Conservation (phyloP, 108 stramenopile genomes). For the Licmophora abbreviata region DNA sequence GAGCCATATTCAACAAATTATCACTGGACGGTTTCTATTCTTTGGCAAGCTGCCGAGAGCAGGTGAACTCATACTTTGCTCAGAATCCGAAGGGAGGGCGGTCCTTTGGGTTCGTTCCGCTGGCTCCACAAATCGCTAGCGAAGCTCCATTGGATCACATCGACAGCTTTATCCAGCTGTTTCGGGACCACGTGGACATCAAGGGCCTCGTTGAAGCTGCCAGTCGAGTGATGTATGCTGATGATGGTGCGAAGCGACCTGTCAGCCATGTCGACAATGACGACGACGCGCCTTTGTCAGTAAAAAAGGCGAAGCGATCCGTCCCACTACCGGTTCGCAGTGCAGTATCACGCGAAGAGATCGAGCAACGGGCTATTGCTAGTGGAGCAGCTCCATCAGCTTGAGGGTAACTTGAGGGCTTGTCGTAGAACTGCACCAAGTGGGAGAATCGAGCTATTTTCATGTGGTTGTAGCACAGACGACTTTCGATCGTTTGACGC, state of each 20-base stretch:
- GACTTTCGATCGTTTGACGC: too few relatives aligned
- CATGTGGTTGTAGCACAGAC: too few relatives aligned
- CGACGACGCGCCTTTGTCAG: not conserved
- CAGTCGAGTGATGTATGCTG: conserved; percentile 11
- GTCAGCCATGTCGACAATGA: not conserved
- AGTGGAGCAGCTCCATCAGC: conserved; percentile 37
- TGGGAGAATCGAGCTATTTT: too few relatives aligned
- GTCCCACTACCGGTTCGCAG: not conserved
- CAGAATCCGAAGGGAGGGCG: conserved; percentile 29
- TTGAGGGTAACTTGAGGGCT: conserved; percentile 7
- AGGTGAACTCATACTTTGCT: conserved; percentile 67
- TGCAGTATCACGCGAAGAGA: conserved; percentile 13
- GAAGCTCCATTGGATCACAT: conserved; percentile 15
- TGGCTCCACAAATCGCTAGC: conserved; percentile 32
- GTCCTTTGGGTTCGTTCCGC: conserved; percentile 78
- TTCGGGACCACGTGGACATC: conserved; percentile 52
- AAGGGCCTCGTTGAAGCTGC: conserved; percentile 37
- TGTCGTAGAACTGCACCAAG: not conserved
- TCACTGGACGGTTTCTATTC: conserved; percentile 77
- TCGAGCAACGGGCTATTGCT: conserved; percentile 23
- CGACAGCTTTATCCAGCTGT: conserved; percentile 40
- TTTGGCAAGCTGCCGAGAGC: conserved; percentile 61
- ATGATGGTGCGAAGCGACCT: not conserved
- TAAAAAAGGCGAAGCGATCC: conserved; percentile 1
- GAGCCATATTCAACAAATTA: conserved; percentile 86